A percentile compares a stretch with the other conserved stretches of the same genome.
phyloP scores from a whole-genome alignment of 371 early-diverging fungal genomes.

The Fennellomyces sp. region DNA sequence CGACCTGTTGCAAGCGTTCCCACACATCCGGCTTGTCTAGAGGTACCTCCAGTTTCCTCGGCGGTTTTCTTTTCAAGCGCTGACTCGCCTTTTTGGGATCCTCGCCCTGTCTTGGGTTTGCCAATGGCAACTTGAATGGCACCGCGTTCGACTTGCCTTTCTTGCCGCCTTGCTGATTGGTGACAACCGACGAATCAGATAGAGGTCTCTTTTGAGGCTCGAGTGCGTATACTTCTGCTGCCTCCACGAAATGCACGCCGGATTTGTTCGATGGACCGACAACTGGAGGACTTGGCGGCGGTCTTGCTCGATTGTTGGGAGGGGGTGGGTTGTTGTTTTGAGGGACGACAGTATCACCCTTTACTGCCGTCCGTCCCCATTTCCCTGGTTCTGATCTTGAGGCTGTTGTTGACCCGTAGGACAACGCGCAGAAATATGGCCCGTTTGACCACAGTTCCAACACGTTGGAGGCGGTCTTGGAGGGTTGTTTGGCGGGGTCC shows the following conservation, averaged over 20 bases:
- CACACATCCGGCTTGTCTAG: slow-evolving; percentile 29
- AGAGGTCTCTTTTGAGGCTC: background rate
- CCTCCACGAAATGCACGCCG: background rate
- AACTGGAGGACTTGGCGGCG: background rate
- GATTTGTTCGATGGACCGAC: background rate
- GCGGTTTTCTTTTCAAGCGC: background rate
- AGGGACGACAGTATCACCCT: background rate
- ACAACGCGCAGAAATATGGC: background rate
- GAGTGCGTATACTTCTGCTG: background rate
- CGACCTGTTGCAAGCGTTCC: background rate
- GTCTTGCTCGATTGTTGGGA: background rate
- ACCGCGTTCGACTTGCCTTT: background rate
- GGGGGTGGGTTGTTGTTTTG: background rate
- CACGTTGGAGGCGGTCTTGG: background rate
- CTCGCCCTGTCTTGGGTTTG: background rate
- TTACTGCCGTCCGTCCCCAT: background rate
- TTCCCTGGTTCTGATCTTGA: slow-evolving; percentile 2
- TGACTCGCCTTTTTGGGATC: background rate
- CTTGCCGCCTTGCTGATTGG: background rate
- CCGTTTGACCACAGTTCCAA: background rate
- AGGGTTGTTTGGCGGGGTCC: background rate
- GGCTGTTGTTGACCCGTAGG: too few species aligned
- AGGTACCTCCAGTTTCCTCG: slow-evolving; percentile 25
- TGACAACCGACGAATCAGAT: background rate
- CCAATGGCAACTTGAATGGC: background rate